Conservation (phyloP, 106 monocot species). For the Posidonia australis region DNA sequence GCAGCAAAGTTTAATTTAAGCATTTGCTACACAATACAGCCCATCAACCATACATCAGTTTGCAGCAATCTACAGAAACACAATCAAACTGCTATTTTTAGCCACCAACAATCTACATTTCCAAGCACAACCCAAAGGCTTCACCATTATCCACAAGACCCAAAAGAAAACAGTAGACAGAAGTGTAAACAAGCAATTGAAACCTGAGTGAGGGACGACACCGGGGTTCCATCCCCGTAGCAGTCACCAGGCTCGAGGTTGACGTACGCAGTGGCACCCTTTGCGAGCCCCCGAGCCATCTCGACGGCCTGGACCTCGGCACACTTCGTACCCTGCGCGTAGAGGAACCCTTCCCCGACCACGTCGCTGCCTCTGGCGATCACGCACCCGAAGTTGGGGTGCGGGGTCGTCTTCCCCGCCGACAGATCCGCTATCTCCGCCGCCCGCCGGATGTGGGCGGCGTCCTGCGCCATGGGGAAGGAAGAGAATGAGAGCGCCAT, state of each 20-base stretch:
- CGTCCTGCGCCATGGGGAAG: constrained; percentile 15
- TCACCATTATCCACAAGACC: neutral
- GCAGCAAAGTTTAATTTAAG: no score
- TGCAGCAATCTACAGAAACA: neutral
- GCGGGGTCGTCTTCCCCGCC: constrained; percentile 67
- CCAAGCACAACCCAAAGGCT: neutral
- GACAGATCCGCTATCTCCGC: constrained; percentile 69
- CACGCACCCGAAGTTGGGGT: constrained; percentile 93
- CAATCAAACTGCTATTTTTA: neutral
- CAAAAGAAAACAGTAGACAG: neutral
- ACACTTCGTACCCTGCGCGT: constrained; percentile 91
- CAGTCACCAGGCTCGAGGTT: constrained; percentile 94
- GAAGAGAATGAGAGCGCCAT: neutral
- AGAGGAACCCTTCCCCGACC: constrained; percentile 74
- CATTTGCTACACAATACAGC: no score
- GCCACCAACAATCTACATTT: neutral
- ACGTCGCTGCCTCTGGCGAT: constrained; percentile 30
- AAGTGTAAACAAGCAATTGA: neutral
- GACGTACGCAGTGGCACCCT: constrained; percentile 70
- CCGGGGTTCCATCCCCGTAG: constrained; percentile 64
- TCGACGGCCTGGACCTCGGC: constrained; percentile 90
- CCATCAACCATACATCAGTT: no score
- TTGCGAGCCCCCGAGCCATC: constrained; percentile 42
- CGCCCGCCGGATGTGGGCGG: constrained; percentile 43
- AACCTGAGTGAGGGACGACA: constrained; percentile 68